These are phyloP conservation scores for Rhodotorula sp. DNA, from an alignment of 1,284 basidiomycete genomes.

Conservation along the genomic window DNA sequence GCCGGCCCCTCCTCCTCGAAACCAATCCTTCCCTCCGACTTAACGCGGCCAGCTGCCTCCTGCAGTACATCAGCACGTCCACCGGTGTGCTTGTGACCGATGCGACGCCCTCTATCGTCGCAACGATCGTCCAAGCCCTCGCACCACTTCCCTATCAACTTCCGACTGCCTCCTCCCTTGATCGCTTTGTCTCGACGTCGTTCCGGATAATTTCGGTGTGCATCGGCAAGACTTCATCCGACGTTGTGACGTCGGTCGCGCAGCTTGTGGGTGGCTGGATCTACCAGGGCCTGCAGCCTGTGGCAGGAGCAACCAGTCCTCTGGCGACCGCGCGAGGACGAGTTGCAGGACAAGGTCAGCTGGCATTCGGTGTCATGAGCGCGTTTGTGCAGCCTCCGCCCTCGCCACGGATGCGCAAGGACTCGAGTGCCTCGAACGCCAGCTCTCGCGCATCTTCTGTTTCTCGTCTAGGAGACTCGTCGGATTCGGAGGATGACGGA, in stretches of 20 bases:
- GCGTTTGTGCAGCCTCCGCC: background rate
- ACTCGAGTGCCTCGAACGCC: background rate
- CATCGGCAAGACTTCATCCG: constrained; percentile 2
- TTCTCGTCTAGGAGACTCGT: too few relatives aligned
- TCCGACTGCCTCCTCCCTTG: background rate
- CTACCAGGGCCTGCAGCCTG: background rate
- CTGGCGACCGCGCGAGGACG: constrained; percentile 4
- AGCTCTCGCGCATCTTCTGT: background rate
- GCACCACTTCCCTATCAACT: constrained; percentile 3
- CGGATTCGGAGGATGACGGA: constrained; percentile 24
- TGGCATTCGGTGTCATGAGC: constrained; percentile 29
- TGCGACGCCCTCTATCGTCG: background rate
- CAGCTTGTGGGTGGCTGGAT: constrained; percentile 5
- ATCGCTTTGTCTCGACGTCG: constrained; percentile 22
- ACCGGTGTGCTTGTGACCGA: fast-evolving
- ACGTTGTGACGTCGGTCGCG: background rate
- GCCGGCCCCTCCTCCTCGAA: constrained; percentile 8
- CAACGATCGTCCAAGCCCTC: constrained; percentile 3
- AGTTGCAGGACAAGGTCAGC: background rate
- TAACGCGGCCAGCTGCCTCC: constrained; percentile 12
- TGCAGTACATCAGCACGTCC: constrained; percentile 12
- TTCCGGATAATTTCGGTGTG: constrained; percentile 22
- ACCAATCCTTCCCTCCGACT: constrained; percentile 2
- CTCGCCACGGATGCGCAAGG: background rate
- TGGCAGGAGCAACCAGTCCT: background rate